A percentile compares a stretch with the other conserved stretches of the same genome.
These are phyloP conservation scores for Plantago rigida DNA, from an alignment of 305 asterid species.

Conservation along the genomic window DNA sequence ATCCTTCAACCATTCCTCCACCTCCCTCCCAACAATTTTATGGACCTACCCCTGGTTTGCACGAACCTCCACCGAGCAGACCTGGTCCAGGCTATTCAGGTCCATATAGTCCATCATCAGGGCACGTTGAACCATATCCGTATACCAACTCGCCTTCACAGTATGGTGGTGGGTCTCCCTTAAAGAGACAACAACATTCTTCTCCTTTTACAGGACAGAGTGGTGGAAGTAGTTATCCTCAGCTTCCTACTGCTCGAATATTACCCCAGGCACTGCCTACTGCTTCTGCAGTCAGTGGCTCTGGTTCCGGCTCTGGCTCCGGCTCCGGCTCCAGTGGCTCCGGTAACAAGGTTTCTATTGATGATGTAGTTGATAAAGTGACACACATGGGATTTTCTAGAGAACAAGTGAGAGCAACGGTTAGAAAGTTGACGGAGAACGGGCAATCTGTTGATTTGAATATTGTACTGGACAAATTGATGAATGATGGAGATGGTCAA, in stretches of 20 bases:
- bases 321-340: too few relatives aligned
- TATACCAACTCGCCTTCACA: conserved; percentile 48
- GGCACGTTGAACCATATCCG: conserved; percentile 53
- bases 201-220: conserved; percentile 42
- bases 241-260: conserved; percentile 80
- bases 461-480: conserved; percentile 82
- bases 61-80: conserved; percentile 58
- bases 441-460: conserved; percentile 89
- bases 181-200: conserved; percentile 47
- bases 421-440: conserved; percentile 70
- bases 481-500: conserved; percentile 76
- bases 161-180: conserved; percentile 52
- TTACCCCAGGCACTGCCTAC: conserved; percentile 87
- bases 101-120: conserved; percentile 49
- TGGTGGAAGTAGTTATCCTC: conserved; percentile 65
- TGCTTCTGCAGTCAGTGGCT: conserved; percentile 48
- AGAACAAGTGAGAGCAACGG: conserved; percentile 81
- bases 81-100: conserved; percentile 62
- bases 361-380: conserved; percentile 86
- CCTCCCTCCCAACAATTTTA: conserved; percentile 52
- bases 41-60: conserved; percentile 42
- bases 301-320: conserved; percentile 49
- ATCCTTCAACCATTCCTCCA: conserved; percentile 18
- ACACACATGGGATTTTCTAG: conserved; percentile 86
- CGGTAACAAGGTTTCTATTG: conserved; percentile 67